Base-by-base conservation (phyloP, 352 stramenopile species). In the Globisporangium apiculatum region DNA sequence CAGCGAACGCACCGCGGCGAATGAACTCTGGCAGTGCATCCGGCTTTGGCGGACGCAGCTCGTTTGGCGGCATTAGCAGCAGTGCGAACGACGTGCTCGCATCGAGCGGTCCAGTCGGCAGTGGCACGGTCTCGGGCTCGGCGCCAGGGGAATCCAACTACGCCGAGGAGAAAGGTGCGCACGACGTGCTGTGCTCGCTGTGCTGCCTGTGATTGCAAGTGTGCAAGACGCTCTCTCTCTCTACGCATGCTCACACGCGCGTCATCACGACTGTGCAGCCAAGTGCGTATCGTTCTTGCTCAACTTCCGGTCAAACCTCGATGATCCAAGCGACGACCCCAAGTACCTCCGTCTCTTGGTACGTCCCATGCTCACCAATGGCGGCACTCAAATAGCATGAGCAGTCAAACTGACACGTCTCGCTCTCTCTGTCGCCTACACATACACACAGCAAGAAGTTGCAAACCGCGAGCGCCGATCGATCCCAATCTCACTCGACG, bases 291-390 rank as follows among this genome's bases (percentile, higher is more conserved):
- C 73, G 17, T 94, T 94, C 64, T 61, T 94, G 51, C 53, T 75
- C 7, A 80, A 79, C 35, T 94, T 87, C 55, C 78, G 67, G 46
- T 92, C 80, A n/a, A 86, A 89, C 57, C 60, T 92, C 54, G 79
- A 89, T 60, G 78, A 89, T 4, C 67, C 77, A 0, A 59, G 57
- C 24, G 68, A 79, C 15, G 76, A 62, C 15, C 80, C 82, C 51
- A 94, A 94, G 69, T 94, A 94, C 43, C 62, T 69, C 56, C 79
- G 78, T 46, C 90, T 94, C 67, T 41, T 94, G 79, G 84, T 94
- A 68, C 38, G 50, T 48, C 42, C 24, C 24, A 31, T 31, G 24
- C 24, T 31, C 24, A 31, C 24, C 24, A 31, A 31, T 31, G 24
- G 24, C 24, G 24, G 2, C 24, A 3, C 24, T 31, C 24, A 31